These are phyloP conservation scores for Corchorus capsularis DNA, from an alignment of 345 rosid species.

Conservation along the genomic window DNA sequence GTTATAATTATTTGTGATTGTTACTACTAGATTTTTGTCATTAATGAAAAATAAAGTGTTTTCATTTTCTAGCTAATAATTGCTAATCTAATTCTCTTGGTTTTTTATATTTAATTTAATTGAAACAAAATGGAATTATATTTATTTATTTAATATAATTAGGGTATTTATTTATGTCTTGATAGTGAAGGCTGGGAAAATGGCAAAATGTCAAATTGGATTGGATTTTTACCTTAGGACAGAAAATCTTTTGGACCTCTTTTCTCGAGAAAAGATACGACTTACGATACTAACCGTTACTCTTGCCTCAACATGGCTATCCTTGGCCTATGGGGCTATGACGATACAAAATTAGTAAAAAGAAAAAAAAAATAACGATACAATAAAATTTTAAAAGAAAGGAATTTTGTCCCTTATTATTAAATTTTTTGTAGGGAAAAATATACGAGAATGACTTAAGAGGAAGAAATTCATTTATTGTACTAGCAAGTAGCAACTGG, in stretches of 20 bases:
- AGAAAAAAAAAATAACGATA: no score
- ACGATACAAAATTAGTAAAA: no score
- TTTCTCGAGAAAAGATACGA: background rate
- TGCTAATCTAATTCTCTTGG: background rate
- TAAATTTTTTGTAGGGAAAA: no score
- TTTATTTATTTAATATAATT: background rate
- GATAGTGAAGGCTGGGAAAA: background rate
- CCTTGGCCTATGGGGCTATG: background rate
- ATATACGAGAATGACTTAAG: no score
- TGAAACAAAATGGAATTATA: background rate
- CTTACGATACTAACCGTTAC: background rate
- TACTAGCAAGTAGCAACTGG: no score
- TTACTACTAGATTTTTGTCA: conserved; percentile 10
- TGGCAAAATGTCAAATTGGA: background rate
- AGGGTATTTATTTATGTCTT: background rate
- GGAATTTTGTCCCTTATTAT: no score
- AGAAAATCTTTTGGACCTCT: background rate
- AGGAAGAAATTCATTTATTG: no score
- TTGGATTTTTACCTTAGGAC: background rate
- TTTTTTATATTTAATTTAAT: background rate
- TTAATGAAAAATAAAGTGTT: conserved; percentile 1
- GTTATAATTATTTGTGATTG: background rate
- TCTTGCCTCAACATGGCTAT: background rate
- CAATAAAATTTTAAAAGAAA: no score
- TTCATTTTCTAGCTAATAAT: background rate